Base-by-base conservation (phyloP, 2,329 filamentous ascomycete species). In the Exserohilum turcica region DNA sequence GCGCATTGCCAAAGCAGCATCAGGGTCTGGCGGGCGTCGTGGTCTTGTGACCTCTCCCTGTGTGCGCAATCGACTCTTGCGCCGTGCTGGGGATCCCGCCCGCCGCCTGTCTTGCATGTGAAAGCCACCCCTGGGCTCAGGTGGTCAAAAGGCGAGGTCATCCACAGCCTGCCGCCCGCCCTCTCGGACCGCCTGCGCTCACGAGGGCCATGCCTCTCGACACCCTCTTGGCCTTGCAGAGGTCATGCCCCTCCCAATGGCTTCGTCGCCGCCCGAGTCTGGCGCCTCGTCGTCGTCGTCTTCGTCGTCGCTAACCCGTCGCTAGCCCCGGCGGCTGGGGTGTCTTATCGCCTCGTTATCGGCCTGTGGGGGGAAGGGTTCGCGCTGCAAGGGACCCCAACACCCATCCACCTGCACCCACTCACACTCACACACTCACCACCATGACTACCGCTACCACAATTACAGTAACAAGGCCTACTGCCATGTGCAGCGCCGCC, bases 11-110 rank as follows among this genome's bases (percentile, higher is more conserved):
- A n/a, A n/a, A n/a, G n/a, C n/a, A n/a, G 31, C 39, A 29, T 39
- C 21, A 24, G 21, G 21, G 21, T 24, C 21, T 24, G 21, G n/a
- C n/a, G n/a, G n/a, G n/a, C 19, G 19, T 28, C 48, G 39, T 54
- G 60, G 67, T 71, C 70, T 68, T 70, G 70, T 73, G 70, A 72
- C 61, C 57, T 59, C 55, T 4, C 4, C 4, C 21, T 24, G 4
- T 24, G 21, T 54, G 61, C 60, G 53, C 52, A 56, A 55, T 52
- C 15, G 32, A 3, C 33, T 61, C n/a, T 58, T 53, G 54, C 56
- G 52, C 57, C 52, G 52, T 56, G 46, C 53, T 55, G 61, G 64
- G 54, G 57, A 57, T 55, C 57, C 50, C 54, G 48, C 39, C 21
- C 21, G 21, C 4, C 4, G 21, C 21, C 35, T 42, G 43, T 52